Base-by-base conservation (phyloP, 192 early-diverging fungal genomes). In the Glomus cerebriforme region DNA sequence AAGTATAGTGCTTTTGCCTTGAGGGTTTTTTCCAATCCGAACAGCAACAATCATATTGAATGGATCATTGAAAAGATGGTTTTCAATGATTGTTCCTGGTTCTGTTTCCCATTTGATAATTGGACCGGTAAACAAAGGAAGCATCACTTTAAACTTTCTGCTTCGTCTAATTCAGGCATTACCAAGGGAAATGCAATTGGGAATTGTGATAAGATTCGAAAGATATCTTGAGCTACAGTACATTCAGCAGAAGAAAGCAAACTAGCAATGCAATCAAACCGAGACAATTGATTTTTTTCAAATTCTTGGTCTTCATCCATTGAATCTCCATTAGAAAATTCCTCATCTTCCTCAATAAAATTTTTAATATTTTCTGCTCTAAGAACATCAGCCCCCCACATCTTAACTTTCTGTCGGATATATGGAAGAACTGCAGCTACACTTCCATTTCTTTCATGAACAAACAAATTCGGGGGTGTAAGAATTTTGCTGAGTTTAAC, bases 71-170 rank as follows among this genome's bases (percentile, higher is more conserved):
- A 78, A 78, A 24, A 78, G 65, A 10, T 71, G 77, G 22, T 78
- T 78, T 78, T 78, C 77, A 27, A 78, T 49, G 5, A 78, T 71
- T 31, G 67, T 39, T 69, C 77, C 77, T 34, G 68, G 68, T 29
- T 39, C 59, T 24, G 37, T 34, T 43, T 78, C 37, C 77, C 77
- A 78, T 54, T 70, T 78, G 31, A 78, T 78, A 32, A 34, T 22
- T 32, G 66, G 65, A 12, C 77, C 65, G n/a, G n/a, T 22, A 49
- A 73, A 32, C 17, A 32, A 71, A 27, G 77, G 65, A 34, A 78
- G 65, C 65, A 78, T 69, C 19, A 78, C 63, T 67, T 70, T 78
- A 58, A 59, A 78, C 6, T n/a, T 59, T 10, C 34, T 19, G 70
- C 77, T 12, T 78, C 17, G 29, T 70, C n/a, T 34, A 78, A 43